phyloP scores from a whole-genome alignment of 345 rosid species.

The Clausena lansium region DNA sequence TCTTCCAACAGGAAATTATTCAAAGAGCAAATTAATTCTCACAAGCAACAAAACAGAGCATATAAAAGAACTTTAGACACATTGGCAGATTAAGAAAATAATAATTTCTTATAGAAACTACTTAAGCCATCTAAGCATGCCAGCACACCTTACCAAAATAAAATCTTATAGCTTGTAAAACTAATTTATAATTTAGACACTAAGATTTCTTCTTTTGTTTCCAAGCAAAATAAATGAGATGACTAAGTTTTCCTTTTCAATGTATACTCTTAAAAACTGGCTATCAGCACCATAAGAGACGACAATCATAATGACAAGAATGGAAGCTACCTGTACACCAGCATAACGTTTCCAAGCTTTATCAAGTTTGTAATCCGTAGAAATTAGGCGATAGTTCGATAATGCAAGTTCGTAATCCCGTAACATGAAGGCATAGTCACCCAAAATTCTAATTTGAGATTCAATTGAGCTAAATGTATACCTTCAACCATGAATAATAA shows the following conservation, averaged over 20 bases:
- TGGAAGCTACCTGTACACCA: constrained; percentile 81
- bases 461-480: constrained; percentile 87
- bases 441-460: constrained; percentile 92
- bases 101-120: neutral
- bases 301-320: constrained; percentile 8
- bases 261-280: neutral
- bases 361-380: constrained; percentile 96
- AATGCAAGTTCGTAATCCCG: constrained; percentile 94
- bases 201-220: neutral
- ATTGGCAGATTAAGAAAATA: constrained; percentile 2
- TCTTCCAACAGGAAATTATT: constrained; percentile 10
- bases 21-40: neutral
- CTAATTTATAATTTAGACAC: neutral
- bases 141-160: neutral
- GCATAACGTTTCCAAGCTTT: constrained; percentile 99
- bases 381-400: constrained; percentile 89
- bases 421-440: constrained; percentile 97
- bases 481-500: constrained; percentile 48
- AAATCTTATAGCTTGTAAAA: neutral
- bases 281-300: neutral
- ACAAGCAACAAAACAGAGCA: neutral
- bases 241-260: neutral
- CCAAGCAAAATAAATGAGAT: neutral
- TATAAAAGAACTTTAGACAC: constrained; percentile 5
- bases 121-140: neutral